Conservation (phyloP, 2,329 filamentous ascomycete genomes). For the Macrophomina phaseolina region DNA sequence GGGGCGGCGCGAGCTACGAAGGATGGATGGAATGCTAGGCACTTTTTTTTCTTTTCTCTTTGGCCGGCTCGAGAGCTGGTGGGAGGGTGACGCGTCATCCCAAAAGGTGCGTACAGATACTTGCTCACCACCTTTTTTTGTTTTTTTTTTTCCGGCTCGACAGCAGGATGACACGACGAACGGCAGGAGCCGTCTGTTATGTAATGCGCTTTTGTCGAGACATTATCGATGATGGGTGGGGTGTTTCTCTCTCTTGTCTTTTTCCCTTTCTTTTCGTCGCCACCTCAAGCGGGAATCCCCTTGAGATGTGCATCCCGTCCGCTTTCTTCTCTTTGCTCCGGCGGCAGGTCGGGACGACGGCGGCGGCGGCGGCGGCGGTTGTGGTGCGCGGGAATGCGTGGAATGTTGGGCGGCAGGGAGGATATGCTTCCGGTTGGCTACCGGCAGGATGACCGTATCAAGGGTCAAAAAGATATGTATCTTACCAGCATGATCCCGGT, state of each 20-base stretch:
- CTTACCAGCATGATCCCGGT: constrained; percentile 1
- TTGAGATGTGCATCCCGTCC: neutral
- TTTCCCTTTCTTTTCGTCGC: neutral
- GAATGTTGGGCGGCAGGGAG: constrained; percentile 1
- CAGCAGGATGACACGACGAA: neutral
- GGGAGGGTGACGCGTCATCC: constrained; percentile 12
- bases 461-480: neutral
- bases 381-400: neutral
- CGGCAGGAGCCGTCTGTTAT: neutral
- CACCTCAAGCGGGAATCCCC: neutral
- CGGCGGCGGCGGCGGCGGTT: neutral
- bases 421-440: constrained; percentile 17
- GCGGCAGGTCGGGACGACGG: constrained; percentile 14
- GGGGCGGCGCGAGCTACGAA: neutral
- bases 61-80: neutral
- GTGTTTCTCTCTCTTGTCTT: neutral
- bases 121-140: neutral
- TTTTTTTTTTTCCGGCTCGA: neutral
- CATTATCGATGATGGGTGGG: neutral
- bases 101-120: neutral
- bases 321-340: neutral
- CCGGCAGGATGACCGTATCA: neutral
- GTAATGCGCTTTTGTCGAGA: neutral
- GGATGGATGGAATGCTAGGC: constrained; percentile 10
- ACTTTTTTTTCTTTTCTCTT: neutral